These are phyloP conservation scores for Aquilaria agallochum DNA, from an alignment of 441 rosid species.

Conservation along the genomic window DNA sequence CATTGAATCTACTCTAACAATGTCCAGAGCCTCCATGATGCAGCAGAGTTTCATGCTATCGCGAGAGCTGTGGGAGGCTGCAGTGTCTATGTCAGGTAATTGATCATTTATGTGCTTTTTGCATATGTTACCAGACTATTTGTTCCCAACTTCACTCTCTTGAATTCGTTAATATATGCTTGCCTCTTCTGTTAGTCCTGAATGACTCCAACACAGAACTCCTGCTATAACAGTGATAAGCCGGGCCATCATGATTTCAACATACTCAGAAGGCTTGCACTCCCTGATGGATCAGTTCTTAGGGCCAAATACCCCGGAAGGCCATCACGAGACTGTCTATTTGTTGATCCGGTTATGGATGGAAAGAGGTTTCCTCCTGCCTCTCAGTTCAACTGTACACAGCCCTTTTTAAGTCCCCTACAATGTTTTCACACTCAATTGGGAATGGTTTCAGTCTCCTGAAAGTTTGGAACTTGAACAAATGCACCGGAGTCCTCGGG, in stretches of 20 bases:
- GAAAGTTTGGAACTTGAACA: slow-evolving; percentile 59
- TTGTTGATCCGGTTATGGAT: slow-evolving; percentile 51
- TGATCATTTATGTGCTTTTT: background rate
- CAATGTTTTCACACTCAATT: background rate
- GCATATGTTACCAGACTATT: background rate
- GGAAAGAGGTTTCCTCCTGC: slow-evolving; percentile 37
- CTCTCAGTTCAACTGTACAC: background rate
- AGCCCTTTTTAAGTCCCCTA: background rate
- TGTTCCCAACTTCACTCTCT: too few species aligned
- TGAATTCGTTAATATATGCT: too few species aligned
- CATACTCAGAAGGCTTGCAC: slow-evolving; percentile 47
- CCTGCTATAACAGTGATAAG: slow-evolving; percentile 37
- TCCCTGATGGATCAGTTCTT: slow-evolving; percentile 50
- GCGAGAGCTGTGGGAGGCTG: slow-evolving; percentile 70
- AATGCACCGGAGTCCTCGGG: slow-evolving; percentile 45
- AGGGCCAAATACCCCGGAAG: slow-evolving; percentile 58
- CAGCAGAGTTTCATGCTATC: slow-evolving; percentile 55
- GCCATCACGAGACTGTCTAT: slow-evolving; percentile 48
- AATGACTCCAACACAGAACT: background rate
- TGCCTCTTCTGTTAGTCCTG: slow-evolving; percentile 1
- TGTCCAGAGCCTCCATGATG: slow-evolving; percentile 49
- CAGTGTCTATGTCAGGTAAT: slow-evolving; percentile 47
- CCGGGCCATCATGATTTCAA: slow-evolving; percentile 52
- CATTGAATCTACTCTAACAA: slow-evolving; percentile 3
- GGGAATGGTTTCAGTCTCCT: slow-evolving; percentile 30